phyloP scores from a whole-genome alignment of 306 rosid genomes.

The Boehmeria nivea region DNA sequence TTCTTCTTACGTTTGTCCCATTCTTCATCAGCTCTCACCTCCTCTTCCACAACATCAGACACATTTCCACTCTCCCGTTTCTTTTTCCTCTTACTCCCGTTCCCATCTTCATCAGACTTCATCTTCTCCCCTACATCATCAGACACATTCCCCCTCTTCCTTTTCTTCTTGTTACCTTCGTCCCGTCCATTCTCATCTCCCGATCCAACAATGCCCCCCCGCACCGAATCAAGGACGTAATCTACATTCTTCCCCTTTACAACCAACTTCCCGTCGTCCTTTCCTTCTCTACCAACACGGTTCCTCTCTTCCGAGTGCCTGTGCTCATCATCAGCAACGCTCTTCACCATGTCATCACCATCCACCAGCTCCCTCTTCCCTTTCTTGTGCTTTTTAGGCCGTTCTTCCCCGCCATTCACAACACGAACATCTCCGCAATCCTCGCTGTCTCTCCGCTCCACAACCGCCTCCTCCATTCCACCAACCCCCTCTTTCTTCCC shows the following conservation, averaged over 20 bases:
- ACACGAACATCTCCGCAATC: neutral
- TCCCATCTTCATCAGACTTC: neutral
- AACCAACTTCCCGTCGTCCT: neutral
- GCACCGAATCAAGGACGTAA: neutral
- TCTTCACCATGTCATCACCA: neutral
- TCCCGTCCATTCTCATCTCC: too few species aligned
- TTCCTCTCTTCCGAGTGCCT: neutral
- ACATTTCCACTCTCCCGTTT: slow-evolving; percentile 20
- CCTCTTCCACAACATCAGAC: slow-evolving; percentile 7
- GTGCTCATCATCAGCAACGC: neutral
- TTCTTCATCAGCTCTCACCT: neutral
- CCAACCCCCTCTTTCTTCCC: slow-evolving; percentile 5
- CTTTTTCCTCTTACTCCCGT: slow-evolving; percentile 14
- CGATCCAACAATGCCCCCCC: too few species aligned
- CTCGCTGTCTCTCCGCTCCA: neutral
- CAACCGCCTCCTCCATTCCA: neutral
- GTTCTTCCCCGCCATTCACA: neutral
- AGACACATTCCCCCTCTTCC: neutral
- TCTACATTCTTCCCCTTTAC: neutral
- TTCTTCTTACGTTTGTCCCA: neutral
- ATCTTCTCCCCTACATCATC: neutral
- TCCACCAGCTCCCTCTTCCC: neutral
- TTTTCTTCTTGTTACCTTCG: neutral
- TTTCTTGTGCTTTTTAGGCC: slow-evolving; percentile 1
- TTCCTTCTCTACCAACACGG: neutral